Base-by-base conservation (phyloP, 2,329 filamentous ascomycete species). In the Ceratocystis papillata region DNA sequence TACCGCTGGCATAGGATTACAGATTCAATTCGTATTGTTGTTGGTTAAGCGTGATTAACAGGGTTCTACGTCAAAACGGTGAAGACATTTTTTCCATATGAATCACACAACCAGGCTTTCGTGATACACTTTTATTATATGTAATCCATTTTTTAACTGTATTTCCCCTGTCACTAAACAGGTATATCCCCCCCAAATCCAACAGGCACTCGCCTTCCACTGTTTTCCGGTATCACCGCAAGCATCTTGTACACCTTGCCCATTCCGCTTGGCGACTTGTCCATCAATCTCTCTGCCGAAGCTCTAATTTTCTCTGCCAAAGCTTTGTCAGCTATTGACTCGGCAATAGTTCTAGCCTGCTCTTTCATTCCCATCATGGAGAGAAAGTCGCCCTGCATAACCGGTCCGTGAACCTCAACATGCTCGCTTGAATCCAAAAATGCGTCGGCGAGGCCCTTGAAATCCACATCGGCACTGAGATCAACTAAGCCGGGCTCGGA, bases 211-310 rank as follows among this genome's bases (percentile, higher is more conserved):
- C 91, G 84, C 68, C 79, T 81, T 1, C 88, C 87, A 45, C 80
- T 82, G 69, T 88, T 89, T 75, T 92, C 88, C 0, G 94, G 94
- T 71, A 97, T 73, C 71, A 99, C 90, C 12, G 92, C 89, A 81
- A 99, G 81, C 28, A 85, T 92, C 77, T 97, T 96, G 75, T 99
- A 99, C 25, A 96, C 79, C 77, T 87, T 92, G 0, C 94, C 94
- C 94, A 99, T 99, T 0, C 91, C 93, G 63, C 84, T 85, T 1
- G 86, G 87, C 0, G 89, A 87, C 53, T 85, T 80, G 74, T 96
- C 92, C n/a, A 96, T 84, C 63, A 99, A 77, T 68, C 94, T 80
- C 76, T 84, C 87, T 84, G 90, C 95, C 0, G 88, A 87, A 69
- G 79, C 83, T 69, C 90, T 85, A 41, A 96, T 79, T 63, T 84